Percentiles rank a stretch among this genome's conserved stretches.
Evolutionary conservation across 257 asterid genomes (phyloP).

Genomic region (Solanum rostratum): DNA sequence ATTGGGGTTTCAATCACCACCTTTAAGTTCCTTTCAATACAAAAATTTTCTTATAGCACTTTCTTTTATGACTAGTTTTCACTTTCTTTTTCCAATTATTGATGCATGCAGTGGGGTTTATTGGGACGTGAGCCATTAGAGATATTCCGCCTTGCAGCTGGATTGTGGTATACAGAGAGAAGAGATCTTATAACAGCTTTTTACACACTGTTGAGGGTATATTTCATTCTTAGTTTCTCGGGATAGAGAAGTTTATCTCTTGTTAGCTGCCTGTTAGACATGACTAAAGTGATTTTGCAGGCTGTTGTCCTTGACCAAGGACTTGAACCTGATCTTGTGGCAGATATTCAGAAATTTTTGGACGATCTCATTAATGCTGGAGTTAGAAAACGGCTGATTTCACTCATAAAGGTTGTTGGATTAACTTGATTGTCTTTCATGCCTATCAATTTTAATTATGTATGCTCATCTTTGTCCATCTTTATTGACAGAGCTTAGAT

Average conservation of each 20-base stretch:
- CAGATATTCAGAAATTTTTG: constrained; percentile 62
- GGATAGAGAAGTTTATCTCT: background rate
- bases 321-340: constrained; percentile 63
- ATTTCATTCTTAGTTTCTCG: constrained; percentile 9
- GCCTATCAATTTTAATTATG: background rate
- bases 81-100: background rate
- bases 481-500: background rate
- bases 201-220: constrained; percentile 73
- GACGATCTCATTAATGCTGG: constrained; percentile 68
- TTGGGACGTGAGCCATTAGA: constrained; percentile 80
- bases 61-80: background rate
- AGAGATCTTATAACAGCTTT: constrained; percentile 80
- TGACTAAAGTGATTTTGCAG: constrained; percentile 28
- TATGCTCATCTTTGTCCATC: background rate
- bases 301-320: constrained; percentile 91
- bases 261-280: background rate
- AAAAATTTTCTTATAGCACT: background rate
- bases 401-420: constrained; percentile 61
- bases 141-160: constrained; percentile 79
- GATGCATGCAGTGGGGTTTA: constrained; percentile 62
- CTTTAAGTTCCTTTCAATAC: background rate
- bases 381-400: constrained; percentile 56
- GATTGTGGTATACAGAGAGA: constrained; percentile 95
- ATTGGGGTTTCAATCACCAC: background rate
- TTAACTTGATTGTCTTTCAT: background rate